These are phyloP conservation scores for Lentinula detonsa DNA, from an alignment of 768 basidiomycete species.

Conservation along the genomic window DNA sequence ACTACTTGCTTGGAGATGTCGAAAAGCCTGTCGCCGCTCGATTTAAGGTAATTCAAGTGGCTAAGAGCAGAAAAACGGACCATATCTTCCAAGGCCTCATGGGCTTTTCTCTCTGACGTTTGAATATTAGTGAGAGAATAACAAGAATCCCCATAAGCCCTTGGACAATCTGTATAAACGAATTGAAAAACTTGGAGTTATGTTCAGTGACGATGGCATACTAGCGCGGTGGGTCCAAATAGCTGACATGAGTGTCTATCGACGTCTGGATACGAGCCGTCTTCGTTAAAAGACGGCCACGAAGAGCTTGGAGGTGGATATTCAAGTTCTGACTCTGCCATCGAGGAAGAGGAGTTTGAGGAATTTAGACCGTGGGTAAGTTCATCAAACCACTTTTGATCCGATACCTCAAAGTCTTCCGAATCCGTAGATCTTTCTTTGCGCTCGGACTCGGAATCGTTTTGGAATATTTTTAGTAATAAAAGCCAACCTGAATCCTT, in stretches of 20 bases:
- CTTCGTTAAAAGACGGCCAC: background rate
- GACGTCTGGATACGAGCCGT: conserved; percentile 29
- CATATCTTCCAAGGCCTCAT: conserved; percentile 93
- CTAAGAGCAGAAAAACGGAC: conserved; percentile 31
- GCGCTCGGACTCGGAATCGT: no score
- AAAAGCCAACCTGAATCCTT: background rate
- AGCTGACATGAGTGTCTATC: conserved; percentile 45
- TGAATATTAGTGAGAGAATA: conserved; percentile 80
- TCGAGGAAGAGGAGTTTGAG: background rate
- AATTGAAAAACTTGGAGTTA: conserved; percentile 38
- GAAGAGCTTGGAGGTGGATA: background rate
- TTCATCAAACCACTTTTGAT: background rate
- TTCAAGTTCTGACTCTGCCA: conserved; percentile 3
- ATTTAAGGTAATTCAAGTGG: conserved; percentile 10
- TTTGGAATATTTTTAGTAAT: no score
- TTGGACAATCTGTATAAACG: conserved; percentile 69
- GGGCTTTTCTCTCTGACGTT: conserved; percentile 79
- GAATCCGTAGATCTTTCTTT: no score
- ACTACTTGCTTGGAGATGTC: conserved; percentile 91
- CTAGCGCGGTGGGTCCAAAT: conserved; percentile 46
- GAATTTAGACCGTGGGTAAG: background rate
- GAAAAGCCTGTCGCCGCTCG: conserved; percentile 55
- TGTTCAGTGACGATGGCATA: conserved; percentile 34
- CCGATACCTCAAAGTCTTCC: background rate
- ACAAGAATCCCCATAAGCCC: conserved; percentile 87